phyloP scores from a whole-genome alignment of 2,329 filamentous ascomycete species.

The Metarhizium guizhouense region DNA sequence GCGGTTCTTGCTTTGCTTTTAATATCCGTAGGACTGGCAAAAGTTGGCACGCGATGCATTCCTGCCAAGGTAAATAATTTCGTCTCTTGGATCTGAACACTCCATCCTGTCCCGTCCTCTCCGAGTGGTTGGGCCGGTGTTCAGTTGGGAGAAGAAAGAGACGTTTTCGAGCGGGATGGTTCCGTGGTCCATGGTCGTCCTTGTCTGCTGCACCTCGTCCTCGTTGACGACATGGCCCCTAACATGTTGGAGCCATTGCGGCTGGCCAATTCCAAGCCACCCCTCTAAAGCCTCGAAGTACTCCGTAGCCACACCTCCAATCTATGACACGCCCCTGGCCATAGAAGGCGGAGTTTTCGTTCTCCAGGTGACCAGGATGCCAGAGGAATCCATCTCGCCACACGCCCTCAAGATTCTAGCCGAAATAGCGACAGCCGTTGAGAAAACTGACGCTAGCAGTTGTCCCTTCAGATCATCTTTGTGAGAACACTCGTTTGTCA shows the following conservation, averaged over 20 bases:
- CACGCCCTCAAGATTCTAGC: not conserved
- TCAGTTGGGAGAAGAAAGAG: not conserved
- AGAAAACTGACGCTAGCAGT: conserved; percentile 6
- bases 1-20: not conserved
- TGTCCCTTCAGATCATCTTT: conserved; percentile 10
- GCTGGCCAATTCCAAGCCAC: not conserved
- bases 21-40: not conserved
- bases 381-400: not conserved
- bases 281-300: conserved; percentile 3
- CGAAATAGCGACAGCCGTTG: conserved; percentile 10
- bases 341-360: not conserved
- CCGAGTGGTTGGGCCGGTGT: not conserved
- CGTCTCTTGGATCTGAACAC: not conserved
- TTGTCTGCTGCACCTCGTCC: not conserved
- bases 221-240: not conserved
- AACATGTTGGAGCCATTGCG: not conserved
- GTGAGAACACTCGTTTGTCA: conserved; percentile 1
- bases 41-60: not conserved
- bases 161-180: not conserved
- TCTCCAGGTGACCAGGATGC: conserved; percentile 6
- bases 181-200: not conserved
- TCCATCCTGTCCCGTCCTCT: not conserved
- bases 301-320: not conserved
- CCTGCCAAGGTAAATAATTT: not conserved
- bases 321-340: not conserved